Evolutionary conservation across 1,284 basidiomycete genomes (phyloP), one percentile per base, ranked within the genome.

Genomic region (Fomitopsis palustris): DNA sequence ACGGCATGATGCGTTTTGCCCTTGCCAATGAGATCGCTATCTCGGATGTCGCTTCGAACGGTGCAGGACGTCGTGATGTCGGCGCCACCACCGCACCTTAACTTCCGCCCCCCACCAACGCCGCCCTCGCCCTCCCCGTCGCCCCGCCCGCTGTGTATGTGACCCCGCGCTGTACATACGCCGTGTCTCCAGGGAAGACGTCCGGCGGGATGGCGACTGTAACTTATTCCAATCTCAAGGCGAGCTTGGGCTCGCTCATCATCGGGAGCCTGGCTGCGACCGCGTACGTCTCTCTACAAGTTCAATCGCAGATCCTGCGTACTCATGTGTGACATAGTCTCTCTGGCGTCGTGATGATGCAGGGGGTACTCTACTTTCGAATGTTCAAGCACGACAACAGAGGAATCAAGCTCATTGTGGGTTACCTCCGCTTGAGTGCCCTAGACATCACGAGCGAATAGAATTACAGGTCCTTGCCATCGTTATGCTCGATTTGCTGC

Each of bases 191-290:
- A 16, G 17, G 23, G 19, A 43, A 43, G 2, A 43, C 42, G 19
- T 21, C 23, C 21, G 17, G 29, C 57, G 54, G 41, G 53, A 56
- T 59, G 54, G 57, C 43, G 41, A 29, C 23, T 8, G 58, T 60
- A 33, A 60, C 49, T 17, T 16, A 27, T 31, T 21, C 54, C 12
- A 57, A 64, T 41, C 54, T 68, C 57, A 61, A 62, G 52, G 57
- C 64, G 21, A 69, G 67, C 51, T 47, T 69, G 39, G 68, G 64
- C 10, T 63, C 68, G 23, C 60, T 69, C 35, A 55, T 65, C 47
- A 19, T 65, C 0, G 68, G 68, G 10, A 66, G 65, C 16, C 45
- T 68, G 54, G 58, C 63, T 25, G 61, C 62, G 43, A 65, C 65
- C 7, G 59, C 61, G 68, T 69, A 38, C 43, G 68, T 62, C 10